Evolutionary conservation across 1,284 basidiomycete genomes (phyloP).

Genomic region (Marasmius fiardii): DNA sequence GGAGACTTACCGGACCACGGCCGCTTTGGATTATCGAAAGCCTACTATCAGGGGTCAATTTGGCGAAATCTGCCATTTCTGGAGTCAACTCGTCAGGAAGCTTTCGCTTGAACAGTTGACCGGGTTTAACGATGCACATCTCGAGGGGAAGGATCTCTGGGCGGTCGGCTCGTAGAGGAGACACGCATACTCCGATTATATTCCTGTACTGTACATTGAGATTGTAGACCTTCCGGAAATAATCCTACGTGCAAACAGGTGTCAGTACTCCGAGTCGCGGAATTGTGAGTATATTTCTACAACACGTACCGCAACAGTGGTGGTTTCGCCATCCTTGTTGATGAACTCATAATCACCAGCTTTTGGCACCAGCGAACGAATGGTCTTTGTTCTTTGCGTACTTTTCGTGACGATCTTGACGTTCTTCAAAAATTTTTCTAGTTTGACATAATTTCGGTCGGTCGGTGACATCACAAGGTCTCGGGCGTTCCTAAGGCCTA

Average conservation of each 20-base stretch:
- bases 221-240: conserved; percentile 32
- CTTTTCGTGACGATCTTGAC: not conserved
- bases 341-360: conserved; percentile 27
- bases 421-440: not conserved
- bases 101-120: conserved; percentile 47
- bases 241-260: conserved; percentile 22
- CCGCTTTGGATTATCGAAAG: not conserved
- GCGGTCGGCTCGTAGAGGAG: conserved; percentile 21
- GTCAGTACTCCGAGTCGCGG: too few relatives aligned
- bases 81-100: conserved; percentile 34
- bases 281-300: not conserved
- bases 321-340: conserved; percentile 24
- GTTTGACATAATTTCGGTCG: not conserved
- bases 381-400: not conserved
- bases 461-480: not conserved
- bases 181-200: conserved; percentile 35
- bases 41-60: conserved; percentile 29
- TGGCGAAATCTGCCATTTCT: conserved; percentile 40
- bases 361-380: conserved; percentile 6
- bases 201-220: conserved; percentile 27
- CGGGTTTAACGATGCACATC: conserved; percentile 38
- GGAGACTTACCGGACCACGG: not conserved
- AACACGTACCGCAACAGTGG: conserved; percentile 30
- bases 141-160: conserved; percentile 45
- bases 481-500: not conserved